These are phyloP conservation scores for Sclerotinia trifoliorum DNA, from an alignment of 2,329 filamentous ascomycete genomes.

Conservation along the genomic window DNA sequence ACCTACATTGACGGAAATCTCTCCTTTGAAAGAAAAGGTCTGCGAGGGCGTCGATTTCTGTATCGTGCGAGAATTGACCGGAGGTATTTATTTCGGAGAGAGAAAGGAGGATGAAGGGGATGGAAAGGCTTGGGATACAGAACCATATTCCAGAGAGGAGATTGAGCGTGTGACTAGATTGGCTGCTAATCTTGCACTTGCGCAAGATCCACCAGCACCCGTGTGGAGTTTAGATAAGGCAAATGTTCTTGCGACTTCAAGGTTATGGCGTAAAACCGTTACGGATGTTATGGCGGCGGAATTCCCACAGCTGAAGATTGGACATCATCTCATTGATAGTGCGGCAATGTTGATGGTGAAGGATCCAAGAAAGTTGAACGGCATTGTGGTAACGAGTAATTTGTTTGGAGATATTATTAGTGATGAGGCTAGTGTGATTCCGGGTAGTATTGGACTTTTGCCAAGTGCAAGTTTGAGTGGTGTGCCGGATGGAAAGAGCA, in stretches of 20 bases:
- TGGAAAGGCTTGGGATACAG: slow-evolving; percentile 75
- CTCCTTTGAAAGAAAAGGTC: slow-evolving; percentile 81
- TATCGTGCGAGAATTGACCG: slow-evolving; percentile 87
- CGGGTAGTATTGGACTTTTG: slow-evolving; percentile 82
- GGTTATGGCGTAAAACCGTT: slow-evolving; percentile 86
- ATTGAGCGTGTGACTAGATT: slow-evolving; percentile 85
- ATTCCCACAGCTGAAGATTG: slow-evolving; percentile 80
- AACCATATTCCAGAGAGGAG: slow-evolving; percentile 81
- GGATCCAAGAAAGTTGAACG: slow-evolving; percentile 84
- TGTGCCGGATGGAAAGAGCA: slow-evolving; percentile 79
- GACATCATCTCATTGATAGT: slow-evolving; percentile 90
- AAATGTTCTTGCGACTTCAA: slow-evolving; percentile 87
- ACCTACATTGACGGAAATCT: slow-evolving; percentile 76
- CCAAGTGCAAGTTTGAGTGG: slow-evolving; percentile 85
- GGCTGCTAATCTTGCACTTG: slow-evolving; percentile 76
- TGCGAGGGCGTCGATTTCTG: slow-evolving; percentile 88
- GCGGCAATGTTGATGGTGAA: slow-evolving; percentile 99
- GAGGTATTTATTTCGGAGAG: slow-evolving; percentile 94
- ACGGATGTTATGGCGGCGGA: slow-evolving; percentile 81
- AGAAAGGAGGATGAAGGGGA: slow-evolving; percentile 75
- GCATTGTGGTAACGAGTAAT: slow-evolving; percentile 89
- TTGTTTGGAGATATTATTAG: slow-evolving; percentile 94
- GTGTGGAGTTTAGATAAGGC: slow-evolving; percentile 94
- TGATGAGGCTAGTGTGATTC: slow-evolving; percentile 93
- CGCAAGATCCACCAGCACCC: slow-evolving; percentile 70